Conservation (phyloP, 805 yeast genomes). For the Saccharomycopsis synnaedendra region DNA sequence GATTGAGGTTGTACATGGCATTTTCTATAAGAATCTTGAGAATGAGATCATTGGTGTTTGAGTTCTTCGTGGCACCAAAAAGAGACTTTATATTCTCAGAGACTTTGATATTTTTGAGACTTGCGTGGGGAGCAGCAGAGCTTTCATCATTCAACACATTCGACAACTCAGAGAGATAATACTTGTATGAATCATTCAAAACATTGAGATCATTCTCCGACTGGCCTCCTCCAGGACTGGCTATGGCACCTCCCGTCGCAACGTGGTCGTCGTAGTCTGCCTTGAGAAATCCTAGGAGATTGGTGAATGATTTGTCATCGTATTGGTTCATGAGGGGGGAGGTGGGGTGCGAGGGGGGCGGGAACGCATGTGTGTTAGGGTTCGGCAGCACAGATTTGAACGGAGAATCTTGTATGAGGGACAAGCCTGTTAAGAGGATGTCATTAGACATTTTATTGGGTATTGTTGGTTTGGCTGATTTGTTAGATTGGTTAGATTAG, state of each 20-base stretch:
- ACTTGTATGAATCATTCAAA: conserved; percentile 16
- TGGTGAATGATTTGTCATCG: conserved; percentile 2
- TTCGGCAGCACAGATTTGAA: conserved; percentile 9
- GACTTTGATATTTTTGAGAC: conserved; percentile 12
- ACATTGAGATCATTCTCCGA: conserved; percentile 1
- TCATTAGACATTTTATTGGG: neutral
- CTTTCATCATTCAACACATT: conserved; percentile 9
- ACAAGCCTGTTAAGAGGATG: conserved; percentile 15
- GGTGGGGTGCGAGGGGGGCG: neutral
- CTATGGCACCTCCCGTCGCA: conserved; percentile 8
- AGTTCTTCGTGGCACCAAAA: conserved; percentile 13
- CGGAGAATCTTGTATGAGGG: conserved; percentile 15
- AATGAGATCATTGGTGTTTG: conserved; percentile 16
- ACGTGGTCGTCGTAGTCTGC: conserved; percentile 8
- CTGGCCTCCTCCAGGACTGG: neutral
- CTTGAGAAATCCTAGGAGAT: conserved; percentile 4
- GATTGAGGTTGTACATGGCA: conserved; percentile 24
- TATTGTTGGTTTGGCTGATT: too few relatives aligned
- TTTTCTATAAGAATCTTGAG: conserved; percentile 34
- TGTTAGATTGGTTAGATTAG: too few relatives aligned
- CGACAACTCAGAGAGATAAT: conserved; percentile 12
- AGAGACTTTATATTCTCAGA: conserved; percentile 11
- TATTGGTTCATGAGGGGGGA: conserved; percentile 5
- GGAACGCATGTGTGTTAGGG: neutral
- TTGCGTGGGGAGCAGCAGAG: neutral